Base-by-base conservation (phyloP, 176 grass and related monocot species). In the Paspalum notatum region DNA sequence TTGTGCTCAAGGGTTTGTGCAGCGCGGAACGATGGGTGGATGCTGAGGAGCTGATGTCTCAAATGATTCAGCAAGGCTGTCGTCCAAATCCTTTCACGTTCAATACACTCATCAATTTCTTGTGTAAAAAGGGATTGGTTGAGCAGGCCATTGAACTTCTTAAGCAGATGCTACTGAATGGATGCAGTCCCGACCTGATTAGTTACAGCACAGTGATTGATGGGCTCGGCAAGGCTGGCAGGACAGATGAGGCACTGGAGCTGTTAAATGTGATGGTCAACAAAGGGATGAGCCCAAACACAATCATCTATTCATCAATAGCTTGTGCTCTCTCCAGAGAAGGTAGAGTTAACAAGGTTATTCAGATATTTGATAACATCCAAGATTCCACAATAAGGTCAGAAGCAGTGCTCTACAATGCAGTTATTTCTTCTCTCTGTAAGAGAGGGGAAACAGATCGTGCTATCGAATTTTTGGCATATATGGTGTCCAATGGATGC, bases 71-170 rank as follows among this genome's bases (percentile, higher is more conserved):
- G 44, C 77, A 86, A 49, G 90, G 90, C 11, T 91, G 85, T 38
- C 40, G 67, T 48, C 90, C 86, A 9, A 87, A 88, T 83, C 83
- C 87, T 65, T 78, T 91, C 58, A 91, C 86, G 20, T 91, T 88
- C 43, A 91, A 91, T 21, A 91, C 83, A 0, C 25, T 91, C 73
- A 87, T 91, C 37, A 85, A 87, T 49, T 87, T 81, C 51, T 77
- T 91, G 47, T 91, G 90, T 74, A 91, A 91, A 81, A 91, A 84
- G 42, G 90, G 90, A 16, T 45, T 79, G 44, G 78, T 85, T 26
- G 66, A 79, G 62, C 85, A 91, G 62, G 90, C 90, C 8, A 73
- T 91, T 39, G 86, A 88, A 74, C 78, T 91, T 80, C 68, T 91
- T 37, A 84, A 86, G 79, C 83, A 88, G 90, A 87, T 91, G 60